A percentile compares a stretch with the other conserved stretches of the same genome.
phyloP scores from a whole-genome alignment of 2,329 filamentous ascomycete species.

The Amauroascus niger region DNA sequence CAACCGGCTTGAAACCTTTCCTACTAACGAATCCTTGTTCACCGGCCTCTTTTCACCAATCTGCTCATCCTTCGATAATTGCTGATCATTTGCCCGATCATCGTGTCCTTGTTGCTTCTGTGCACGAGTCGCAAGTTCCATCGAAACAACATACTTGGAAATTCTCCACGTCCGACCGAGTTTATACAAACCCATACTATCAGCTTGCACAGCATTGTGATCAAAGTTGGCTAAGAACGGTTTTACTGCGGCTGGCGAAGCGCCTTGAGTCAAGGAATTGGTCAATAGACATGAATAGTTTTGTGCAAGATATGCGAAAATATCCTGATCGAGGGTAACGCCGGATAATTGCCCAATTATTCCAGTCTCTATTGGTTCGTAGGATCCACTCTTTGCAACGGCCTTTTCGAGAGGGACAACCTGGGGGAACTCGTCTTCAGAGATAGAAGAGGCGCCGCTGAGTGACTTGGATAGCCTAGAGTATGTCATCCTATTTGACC shows the following conservation, averaged over 20 bases:
- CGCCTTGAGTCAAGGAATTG: slow-evolving; percentile 20
- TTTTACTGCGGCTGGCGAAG: slow-evolving; percentile 23
- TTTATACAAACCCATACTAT: slow-evolving; percentile 41
- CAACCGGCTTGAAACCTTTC: slow-evolving; percentile 35
- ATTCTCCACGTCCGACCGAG: slow-evolving; percentile 53
- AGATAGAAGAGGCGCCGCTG: slow-evolving; percentile 45
- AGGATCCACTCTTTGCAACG: slow-evolving; percentile 35
- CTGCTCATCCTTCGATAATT: slow-evolving; percentile 25
- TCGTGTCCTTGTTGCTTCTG: slow-evolving; percentile 24
- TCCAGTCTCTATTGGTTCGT: slow-evolving; percentile 40
- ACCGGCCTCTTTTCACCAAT: slow-evolving; percentile 22
- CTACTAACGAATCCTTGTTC: slow-evolving; percentile 27
- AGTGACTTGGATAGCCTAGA: slow-evolving; percentile 45
- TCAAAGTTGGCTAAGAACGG: slow-evolving; percentile 39
- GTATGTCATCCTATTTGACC: slow-evolving; percentile 39
- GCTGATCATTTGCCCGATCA: slow-evolving; percentile 17
- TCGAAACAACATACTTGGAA: slow-evolving; percentile 42
- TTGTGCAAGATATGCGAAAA: slow-evolving; percentile 37
- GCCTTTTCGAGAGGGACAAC: slow-evolving; percentile 45
- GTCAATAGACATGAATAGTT: slow-evolving; percentile 35
- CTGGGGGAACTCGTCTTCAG: slow-evolving; percentile 35
- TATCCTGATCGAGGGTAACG: slow-evolving; percentile 32
- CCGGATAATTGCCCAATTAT: slow-evolving; percentile 43
- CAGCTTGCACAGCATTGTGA: slow-evolving; percentile 46
- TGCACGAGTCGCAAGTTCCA: slow-evolving; percentile 39